Base-by-base conservation (phyloP, 2,329 filamentous ascomycete species). In the Orbilia oligospora region DNA sequence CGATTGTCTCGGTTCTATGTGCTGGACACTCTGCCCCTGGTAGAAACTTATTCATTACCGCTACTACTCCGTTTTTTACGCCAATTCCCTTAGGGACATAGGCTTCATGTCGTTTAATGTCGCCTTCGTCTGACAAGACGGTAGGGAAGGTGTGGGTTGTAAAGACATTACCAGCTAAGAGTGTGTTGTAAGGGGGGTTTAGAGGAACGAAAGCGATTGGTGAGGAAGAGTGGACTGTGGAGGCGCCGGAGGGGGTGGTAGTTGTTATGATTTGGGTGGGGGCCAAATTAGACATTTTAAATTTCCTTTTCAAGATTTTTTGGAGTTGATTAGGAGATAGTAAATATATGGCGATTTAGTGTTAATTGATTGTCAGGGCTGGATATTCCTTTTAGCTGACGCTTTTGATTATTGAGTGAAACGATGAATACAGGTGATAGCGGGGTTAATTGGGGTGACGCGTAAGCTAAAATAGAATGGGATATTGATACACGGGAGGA, bases 1-100 rank as follows among this genome's bases (percentile, higher is more conserved):
- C 88, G 1, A 89, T 83, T 46, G 85, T 87, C 80, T 87, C 85
- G 0, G 88, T 89, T 12, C 88, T 85, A 80, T 89, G 88, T 85
- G 88, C 87, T 18, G 86, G 82, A 20, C 84, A 84, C 20, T 83
- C 81, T 46, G 85, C 84, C 2, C 82, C 83, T 0, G 87, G 87
- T 0, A 83, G 83, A 80, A 88, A 87, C 81, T 88, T 87, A 22
- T 88, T 86, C 69, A 86, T 84, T 0, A 87, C 85, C 30, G 85
- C 85, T 0, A 87, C 85, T 0, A 84, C 86, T 46, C 86, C 87
- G 3, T 82, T 80, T 4, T 82, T 63, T 0, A 65, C 66, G 18
- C 58, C 67, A 22, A 77, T 67, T 1, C 73, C 73, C 24, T 61
- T 41, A 1, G 67, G 73, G 9, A 71, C 61, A 30, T 53, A 77